These are phyloP conservation scores for Fusarium coicis DNA, from an alignment of 2,329 filamentous ascomycete genomes.

Conservation along the genomic window DNA sequence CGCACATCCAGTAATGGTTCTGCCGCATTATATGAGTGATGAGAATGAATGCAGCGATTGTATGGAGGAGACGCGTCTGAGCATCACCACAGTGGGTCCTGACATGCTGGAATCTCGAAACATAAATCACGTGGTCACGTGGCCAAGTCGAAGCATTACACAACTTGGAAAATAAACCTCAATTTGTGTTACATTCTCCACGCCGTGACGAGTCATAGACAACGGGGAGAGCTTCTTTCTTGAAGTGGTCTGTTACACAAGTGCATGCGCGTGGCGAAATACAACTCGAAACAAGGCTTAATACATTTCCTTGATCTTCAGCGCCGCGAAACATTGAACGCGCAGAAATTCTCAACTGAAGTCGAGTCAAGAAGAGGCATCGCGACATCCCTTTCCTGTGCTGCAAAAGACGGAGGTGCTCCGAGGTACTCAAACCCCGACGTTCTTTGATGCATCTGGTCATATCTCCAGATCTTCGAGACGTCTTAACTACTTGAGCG, in stretches of 20 bases:
- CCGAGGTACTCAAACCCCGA: too few relatives aligned
- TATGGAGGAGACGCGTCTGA: not conserved
- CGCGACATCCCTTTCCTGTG: fast-evolving
- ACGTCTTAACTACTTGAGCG: too few relatives aligned
- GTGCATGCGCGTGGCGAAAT: not conserved
- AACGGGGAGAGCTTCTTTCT: not conserved
- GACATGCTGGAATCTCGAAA: not conserved
- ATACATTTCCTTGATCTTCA: not conserved
- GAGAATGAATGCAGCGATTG: not conserved
- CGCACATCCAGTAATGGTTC: not conserved
- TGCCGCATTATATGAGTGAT: not conserved
- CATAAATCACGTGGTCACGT: not conserved
- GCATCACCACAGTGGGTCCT: not conserved
- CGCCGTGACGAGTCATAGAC: not conserved
- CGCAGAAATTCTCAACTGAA: not conserved
- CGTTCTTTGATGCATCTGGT: too few relatives aligned
- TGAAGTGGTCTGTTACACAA: not conserved
- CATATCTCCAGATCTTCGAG: too few relatives aligned
- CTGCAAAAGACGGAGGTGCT: not conserved
- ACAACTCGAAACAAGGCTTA: not conserved
- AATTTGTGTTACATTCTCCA: not conserved
- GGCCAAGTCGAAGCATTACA: not conserved
- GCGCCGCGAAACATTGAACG: not conserved
- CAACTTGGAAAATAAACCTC: not conserved
- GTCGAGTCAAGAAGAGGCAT: not conserved